Evolutionary conservation across 768 basidiomycete species (phyloP).

Genomic region (Paxillus involutus): DNA sequence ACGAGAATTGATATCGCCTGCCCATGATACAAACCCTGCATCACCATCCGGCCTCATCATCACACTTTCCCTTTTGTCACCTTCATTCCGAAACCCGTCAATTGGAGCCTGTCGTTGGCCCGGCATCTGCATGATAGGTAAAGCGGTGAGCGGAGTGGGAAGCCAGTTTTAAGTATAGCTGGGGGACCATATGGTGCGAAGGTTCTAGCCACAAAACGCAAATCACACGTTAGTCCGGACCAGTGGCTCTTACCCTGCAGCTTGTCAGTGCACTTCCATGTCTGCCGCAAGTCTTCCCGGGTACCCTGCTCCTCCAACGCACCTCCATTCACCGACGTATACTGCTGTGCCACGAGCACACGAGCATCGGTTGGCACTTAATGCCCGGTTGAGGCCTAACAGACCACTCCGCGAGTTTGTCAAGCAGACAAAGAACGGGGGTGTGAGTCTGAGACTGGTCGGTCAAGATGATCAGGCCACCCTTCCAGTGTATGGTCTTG

Average conservation of each 20-base stretch:
- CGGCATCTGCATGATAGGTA: conserved; percentile 5
- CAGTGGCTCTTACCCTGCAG: not conserved
- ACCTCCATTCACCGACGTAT: conserved; percentile 48
- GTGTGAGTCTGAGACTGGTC: conserved; percentile 47
- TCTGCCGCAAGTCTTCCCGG: conserved; percentile 54
- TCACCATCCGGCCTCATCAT: not conserved
- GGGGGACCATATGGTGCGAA: conserved; percentile 27
- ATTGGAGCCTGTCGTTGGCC: not conserved
- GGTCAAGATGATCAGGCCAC: conserved; percentile 50
- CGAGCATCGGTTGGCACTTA: conserved; percentile 54
- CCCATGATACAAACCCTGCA: not conserved
- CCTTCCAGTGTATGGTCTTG: conserved; percentile 59
- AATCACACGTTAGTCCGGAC: conserved; percentile 23
- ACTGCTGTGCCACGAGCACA: conserved; percentile 51
- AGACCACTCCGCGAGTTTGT: conserved; percentile 50
- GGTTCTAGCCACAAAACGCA: conserved; percentile 3
- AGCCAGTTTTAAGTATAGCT: conserved; percentile 34
- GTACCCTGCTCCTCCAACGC: conserved; percentile 39
- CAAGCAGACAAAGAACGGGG: conserved; percentile 59
- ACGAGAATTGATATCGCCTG: not conserved
- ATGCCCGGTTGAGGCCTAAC: conserved; percentile 33
- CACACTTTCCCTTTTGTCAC: not conserved
- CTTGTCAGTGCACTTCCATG: conserved; percentile 40
- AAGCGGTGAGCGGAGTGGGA: conserved; percentile 31
- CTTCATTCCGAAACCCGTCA: not conserved